Evolutionary conservation across 2,329 filamentous ascomycete genomes (phyloP).

Genomic region (Colletotrichum karsti): DNA sequence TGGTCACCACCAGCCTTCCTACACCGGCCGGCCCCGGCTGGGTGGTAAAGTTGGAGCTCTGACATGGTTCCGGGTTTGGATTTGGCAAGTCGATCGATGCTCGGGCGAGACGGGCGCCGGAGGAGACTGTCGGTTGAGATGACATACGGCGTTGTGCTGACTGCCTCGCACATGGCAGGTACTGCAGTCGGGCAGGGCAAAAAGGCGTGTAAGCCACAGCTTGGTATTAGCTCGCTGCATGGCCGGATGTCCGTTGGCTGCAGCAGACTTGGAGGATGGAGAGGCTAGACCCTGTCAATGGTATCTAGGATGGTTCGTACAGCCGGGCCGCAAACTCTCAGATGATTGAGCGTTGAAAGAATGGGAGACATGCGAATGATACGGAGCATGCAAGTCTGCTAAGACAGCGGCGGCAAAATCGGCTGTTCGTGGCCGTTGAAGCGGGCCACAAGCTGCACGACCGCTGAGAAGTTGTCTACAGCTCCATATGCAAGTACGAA

Average conservation of each 20-base stretch:
- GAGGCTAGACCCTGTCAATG: constrained; percentile 9
- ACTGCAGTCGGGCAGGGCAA: not conserved
- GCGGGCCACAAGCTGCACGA: not conserved
- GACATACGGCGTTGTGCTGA: constrained; percentile 19
- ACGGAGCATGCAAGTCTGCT: not conserved
- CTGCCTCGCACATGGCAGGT: constrained; percentile 20
- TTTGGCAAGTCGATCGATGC: constrained; percentile 11
- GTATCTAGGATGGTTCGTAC: constrained; percentile 3
- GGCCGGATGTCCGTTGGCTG: constrained; percentile 24
- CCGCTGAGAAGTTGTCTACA: not conserved
- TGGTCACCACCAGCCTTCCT: not conserved
- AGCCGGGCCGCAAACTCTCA: not conserved
- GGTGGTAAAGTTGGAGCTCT: constrained; percentile 22
- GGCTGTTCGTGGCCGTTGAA: not conserved
- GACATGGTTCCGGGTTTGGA: constrained; percentile 12
- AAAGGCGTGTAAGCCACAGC: constrained; percentile 18
- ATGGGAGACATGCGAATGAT: not conserved
- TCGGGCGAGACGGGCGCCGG: constrained; percentile 1
- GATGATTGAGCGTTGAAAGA: constrained; percentile 4
- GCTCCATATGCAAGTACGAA: not conserved
- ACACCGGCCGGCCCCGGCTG: constrained; percentile 1
- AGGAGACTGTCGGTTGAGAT: constrained; percentile 5
- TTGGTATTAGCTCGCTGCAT: constrained; percentile 8
- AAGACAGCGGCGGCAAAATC: constrained; percentile 3
- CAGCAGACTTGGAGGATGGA: not conserved